phyloP scores from a whole-genome alignment of 2,329 filamentous ascomycete species.

The Ceratocystis harringtonii region DNA sequence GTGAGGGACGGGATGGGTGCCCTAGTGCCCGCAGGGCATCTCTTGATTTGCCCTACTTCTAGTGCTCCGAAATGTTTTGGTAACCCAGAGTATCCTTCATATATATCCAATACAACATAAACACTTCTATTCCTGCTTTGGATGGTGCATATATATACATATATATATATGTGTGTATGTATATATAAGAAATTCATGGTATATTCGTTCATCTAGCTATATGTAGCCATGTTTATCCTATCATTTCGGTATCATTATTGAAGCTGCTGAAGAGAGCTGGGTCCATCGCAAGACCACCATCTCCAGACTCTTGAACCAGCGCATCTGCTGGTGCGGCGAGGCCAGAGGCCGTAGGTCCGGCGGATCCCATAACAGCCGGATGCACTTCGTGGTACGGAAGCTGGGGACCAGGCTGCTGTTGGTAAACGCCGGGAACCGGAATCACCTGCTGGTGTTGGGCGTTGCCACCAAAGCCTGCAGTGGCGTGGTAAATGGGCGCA shows the following conservation, averaged over 20 bases:
- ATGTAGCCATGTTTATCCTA: not conserved
- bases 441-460: not conserved
- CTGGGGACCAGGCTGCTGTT: not conserved
- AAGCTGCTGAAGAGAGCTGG: not conserved
- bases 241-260: conserved; percentile 4
- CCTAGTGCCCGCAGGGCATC: not conserved
- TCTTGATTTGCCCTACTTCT: not conserved
- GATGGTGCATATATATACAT: not conserved
- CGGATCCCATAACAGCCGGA: too few relatives aligned
- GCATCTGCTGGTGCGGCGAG: too few relatives aligned
- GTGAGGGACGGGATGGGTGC: not conserved
- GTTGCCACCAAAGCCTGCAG: not conserved
- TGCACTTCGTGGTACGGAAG: not conserved
- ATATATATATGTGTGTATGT: too few relatives aligned
- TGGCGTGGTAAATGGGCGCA: not conserved
- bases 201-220: not conserved
- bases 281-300: not conserved
- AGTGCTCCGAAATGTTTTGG: not conserved
- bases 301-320: not conserved
- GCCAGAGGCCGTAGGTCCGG: too few relatives aligned
- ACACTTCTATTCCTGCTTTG: not conserved
- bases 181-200: too few relatives aligned
- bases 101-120: conserved; percentile 4
- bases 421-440: not conserved
- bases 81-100: not conserved